phyloP scores from a whole-genome alignment of 805 yeast genomes.

The Sugiyamaella lignohabitans region DNA sequence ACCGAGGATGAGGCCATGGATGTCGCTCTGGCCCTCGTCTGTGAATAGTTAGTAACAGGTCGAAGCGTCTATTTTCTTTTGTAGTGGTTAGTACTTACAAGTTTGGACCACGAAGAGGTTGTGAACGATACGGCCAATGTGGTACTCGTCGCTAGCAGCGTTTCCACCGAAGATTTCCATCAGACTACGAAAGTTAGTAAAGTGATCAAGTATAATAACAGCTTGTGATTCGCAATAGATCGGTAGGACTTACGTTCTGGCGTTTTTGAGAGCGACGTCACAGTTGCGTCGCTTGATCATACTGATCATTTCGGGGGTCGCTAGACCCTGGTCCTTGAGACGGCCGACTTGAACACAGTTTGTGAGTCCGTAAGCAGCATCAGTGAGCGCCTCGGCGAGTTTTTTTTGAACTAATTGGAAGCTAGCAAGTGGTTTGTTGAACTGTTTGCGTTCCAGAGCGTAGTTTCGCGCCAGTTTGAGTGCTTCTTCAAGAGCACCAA shows the following conservation, averaged over 20 bases:
- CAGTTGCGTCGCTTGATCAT: slow-evolving; percentile 40
- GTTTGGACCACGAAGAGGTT: slow-evolving; percentile 41
- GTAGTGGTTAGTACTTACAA: slow-evolving; percentile 15
- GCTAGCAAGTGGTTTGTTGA: slow-evolving; percentile 35
- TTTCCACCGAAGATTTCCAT: slow-evolving; percentile 44
- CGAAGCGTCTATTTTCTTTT: too few relatives aligned
- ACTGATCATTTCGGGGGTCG: slow-evolving; percentile 39
- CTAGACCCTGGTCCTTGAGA: slow-evolving; percentile 34
- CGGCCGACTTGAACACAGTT: slow-evolving; percentile 39
- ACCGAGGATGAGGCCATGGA: slow-evolving; percentile 37
- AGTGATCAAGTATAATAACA: too few relatives aligned
- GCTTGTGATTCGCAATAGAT: background rate
- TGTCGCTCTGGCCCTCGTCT: slow-evolving; percentile 40
- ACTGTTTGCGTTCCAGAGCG: slow-evolving; percentile 37
- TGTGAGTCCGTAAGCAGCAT: slow-evolving; percentile 34
- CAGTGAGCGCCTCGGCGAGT: slow-evolving; percentile 39
- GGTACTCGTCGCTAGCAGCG: slow-evolving; percentile 40
- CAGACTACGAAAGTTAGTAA: slow-evolving; percentile 17
- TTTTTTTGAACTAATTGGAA: slow-evolving; percentile 39
- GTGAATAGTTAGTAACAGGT: slow-evolving; percentile 4
- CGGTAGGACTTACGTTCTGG: slow-evolving; percentile 22
- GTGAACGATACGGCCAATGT: slow-evolving; percentile 38
- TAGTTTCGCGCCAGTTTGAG: slow-evolving; percentile 34
- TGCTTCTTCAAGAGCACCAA: slow-evolving; percentile 40
- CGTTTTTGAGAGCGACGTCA: slow-evolving; percentile 35